phyloP scores from a whole-genome alignment of 805 yeast genomes.

The Myxozyma monticola region DNA sequence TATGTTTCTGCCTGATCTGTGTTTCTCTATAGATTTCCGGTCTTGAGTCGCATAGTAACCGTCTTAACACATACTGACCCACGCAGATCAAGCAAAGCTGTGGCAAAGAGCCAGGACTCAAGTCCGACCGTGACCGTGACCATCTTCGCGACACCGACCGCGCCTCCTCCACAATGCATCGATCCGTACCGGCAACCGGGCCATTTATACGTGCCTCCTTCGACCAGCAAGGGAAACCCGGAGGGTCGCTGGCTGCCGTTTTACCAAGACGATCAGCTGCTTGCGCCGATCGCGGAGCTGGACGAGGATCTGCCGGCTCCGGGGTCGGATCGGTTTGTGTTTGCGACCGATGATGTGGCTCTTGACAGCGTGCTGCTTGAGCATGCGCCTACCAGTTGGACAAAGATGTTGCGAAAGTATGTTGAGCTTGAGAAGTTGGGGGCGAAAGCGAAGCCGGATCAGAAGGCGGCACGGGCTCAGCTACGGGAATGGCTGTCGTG shows the following conservation, averaged over 20 bases:
- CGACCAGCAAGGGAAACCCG: background rate
- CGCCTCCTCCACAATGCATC: constrained; percentile 8
- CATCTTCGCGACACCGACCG: no score
- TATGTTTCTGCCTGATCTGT: background rate
- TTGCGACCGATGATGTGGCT: background rate
- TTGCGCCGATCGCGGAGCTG: background rate
- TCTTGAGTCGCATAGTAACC: no score
- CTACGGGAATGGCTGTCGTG: constrained; percentile 1
- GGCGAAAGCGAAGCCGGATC: background rate
- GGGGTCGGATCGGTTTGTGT: background rate
- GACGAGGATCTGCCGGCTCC: background rate
- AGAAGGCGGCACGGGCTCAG: background rate
- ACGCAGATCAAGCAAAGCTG: no score
- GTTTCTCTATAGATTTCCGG: background rate
- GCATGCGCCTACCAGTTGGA: constrained; percentile 10
- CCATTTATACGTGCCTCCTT: background rate
- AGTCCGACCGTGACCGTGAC: no score
- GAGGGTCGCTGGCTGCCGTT: constrained; percentile 9
- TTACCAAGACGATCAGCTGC: constrained; percentile 9
- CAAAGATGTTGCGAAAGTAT: constrained; percentile 2
- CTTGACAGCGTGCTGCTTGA: background rate
- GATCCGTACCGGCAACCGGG: constrained; percentile 7
- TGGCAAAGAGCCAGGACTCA: no score
- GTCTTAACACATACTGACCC: no score
- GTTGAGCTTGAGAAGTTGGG: background rate